Evolutionary conservation across 257 asterid genomes (phyloP).

Genomic region (Coffea canephora): DNA sequence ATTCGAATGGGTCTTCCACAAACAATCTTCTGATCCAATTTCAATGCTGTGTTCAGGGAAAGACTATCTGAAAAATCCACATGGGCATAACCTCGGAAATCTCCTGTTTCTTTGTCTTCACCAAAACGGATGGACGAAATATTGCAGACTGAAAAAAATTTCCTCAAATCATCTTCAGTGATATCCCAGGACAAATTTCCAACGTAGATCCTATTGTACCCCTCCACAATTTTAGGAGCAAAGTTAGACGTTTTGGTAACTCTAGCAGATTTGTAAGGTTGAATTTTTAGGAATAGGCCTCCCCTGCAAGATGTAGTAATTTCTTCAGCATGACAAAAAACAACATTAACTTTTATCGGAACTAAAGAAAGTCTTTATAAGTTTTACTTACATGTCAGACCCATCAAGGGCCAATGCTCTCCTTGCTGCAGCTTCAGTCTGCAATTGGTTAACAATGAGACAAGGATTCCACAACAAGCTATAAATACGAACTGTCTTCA

Average conservation of each 20-base stretch:
- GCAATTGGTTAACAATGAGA: no score
- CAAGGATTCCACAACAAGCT: no score
- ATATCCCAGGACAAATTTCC: slow-evolving; percentile 92
- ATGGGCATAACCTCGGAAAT: slow-evolving; percentile 87
- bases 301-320: slow-evolving; percentile 50
- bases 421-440: neutral
- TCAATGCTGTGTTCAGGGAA: slow-evolving; percentile 60
- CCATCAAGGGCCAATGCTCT: neutral
- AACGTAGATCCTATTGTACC: slow-evolving; percentile 76
- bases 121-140: slow-evolving; percentile 75
- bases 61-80: slow-evolving; percentile 65
- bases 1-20: slow-evolving; percentile 82
- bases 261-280: slow-evolving; percentile 63
- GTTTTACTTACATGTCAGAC: no score
- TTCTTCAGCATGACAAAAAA: neutral
- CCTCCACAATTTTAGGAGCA: slow-evolving; percentile 61
- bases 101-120: slow-evolving; percentile 76
- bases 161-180: slow-evolving; percentile 72
- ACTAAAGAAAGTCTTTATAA: no score
- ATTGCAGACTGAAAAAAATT: slow-evolving; percentile 50
- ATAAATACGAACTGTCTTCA: no score
- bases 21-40: slow-evolving; percentile 67
- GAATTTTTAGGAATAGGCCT: slow-evolving; percentile 76
- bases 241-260: slow-evolving; percentile 51
- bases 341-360: no score